phyloP scores from a whole-genome alignment of 257 asterid genomes.

The Perilla frutescens region DNA sequence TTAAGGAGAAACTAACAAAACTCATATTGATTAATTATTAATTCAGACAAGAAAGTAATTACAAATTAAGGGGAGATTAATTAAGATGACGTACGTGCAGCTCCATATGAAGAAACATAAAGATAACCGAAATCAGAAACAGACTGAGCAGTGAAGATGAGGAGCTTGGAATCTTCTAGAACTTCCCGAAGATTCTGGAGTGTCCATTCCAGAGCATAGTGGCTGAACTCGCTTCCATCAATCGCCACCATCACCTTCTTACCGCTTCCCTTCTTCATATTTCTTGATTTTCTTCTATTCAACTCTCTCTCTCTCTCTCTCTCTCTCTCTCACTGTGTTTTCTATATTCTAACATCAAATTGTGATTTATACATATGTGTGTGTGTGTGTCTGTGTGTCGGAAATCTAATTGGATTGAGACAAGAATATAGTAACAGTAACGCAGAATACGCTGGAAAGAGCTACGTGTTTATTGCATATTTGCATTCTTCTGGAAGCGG shows the following conservation, averaged over 20 bases:
- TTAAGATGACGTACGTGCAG: conserved; percentile 51
- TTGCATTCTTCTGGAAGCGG: neutral
- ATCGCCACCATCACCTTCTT: conserved; percentile 76
- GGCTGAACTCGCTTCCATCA: conserved; percentile 66
- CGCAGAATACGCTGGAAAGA: neutral
- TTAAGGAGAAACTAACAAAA: neutral
- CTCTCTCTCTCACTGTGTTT: neutral
- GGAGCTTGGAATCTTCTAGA: conserved; percentile 38
- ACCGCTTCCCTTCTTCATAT: conserved; percentile 30
- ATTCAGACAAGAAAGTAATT: neutral
- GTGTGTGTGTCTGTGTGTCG: neutral
- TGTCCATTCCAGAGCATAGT: conserved; percentile 65
- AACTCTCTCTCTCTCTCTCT: neutral
- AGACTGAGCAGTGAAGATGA: conserved; percentile 62
- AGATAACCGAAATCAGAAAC: conserved; percentile 46
- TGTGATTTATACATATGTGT: too few species aligned
- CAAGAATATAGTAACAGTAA: neutral
- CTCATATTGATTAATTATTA: neutral
- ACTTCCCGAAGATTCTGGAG: conserved; percentile 46
- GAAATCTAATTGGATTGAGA: neutral
- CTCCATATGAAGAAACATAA: conserved; percentile 60
- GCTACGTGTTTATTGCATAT: neutral
- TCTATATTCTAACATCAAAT: too few species aligned
- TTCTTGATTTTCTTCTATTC: conserved; percentile 2
- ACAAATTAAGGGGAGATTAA: too few species aligned